Percentiles rank a stretch among this genome's conserved stretches.
phyloP scores from a whole-genome alignment of 2,329 filamentous ascomycete species.

The Ophiocordyceps sinensis region DNA sequence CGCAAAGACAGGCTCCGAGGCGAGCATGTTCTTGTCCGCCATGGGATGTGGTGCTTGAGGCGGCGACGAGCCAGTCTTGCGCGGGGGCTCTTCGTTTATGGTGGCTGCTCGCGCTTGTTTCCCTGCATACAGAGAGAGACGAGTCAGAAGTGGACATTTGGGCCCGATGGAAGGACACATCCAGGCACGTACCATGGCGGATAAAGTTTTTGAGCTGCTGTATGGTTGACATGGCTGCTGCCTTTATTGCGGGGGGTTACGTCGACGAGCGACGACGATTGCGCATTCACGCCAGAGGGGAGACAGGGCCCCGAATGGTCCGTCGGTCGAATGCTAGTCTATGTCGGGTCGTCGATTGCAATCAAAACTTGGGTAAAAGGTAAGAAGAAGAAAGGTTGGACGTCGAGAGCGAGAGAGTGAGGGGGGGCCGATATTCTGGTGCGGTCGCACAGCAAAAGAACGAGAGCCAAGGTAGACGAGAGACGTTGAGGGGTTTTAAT shows the following conservation, averaged over 20 bases:
- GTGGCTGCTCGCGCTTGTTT: conserved; percentile 71
- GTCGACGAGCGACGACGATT: conserved; percentile 9
- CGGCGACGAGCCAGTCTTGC: conserved; percentile 36
- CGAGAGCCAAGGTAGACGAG: not conserved
- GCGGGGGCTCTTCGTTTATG: conserved; percentile 31
- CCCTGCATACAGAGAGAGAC: conserved; percentile 30
- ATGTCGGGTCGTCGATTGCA: not conserved
- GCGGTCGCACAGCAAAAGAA: not conserved
- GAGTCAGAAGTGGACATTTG: not conserved
- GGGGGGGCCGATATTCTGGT: not conserved
- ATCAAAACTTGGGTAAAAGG: no score
- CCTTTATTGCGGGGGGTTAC: conserved; percentile 1
- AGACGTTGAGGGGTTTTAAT: not conserved
- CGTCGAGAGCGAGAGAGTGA: not conserved
- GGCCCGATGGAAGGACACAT: not conserved
- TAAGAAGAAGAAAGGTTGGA: no score
- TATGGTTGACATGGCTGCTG: conserved; percentile 50
- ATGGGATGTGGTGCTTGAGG: conserved; percentile 39
- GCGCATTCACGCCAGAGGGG: not conserved
- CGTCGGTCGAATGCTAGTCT: not conserved
- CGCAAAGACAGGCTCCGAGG: conserved; percentile 28
- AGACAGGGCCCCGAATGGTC: not conserved
- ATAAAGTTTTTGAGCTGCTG: conserved; percentile 98
- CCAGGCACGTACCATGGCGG: conserved; percentile 53
- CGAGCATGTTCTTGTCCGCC: conserved; percentile 35